Conservation (phyloP, 2,329 filamentous ascomycete genomes). For the Hymenoscyphus linearis region DNA sequence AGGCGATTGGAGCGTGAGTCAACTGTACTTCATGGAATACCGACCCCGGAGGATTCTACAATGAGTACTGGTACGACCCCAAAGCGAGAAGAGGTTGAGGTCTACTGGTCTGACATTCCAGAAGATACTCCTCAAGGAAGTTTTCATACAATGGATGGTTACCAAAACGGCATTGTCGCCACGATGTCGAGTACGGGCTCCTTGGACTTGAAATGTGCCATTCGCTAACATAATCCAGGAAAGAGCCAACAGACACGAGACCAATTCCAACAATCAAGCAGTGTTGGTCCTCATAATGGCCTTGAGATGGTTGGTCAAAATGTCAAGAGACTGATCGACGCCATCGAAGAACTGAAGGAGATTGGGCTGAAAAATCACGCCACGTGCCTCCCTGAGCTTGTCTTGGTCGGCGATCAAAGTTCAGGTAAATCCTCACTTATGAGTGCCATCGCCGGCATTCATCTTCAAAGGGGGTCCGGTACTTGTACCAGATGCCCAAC, state of each 20-base stretch:
- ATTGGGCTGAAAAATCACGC: conserved; percentile 65
- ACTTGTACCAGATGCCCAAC: conserved; percentile 79
- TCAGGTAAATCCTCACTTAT: conserved; percentile 71
- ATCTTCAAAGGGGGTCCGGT: conserved; percentile 63
- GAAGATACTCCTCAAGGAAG: conserved; percentile 4
- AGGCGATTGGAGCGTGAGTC: conserved; percentile 13
- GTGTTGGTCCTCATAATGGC: conserved; percentile 15
- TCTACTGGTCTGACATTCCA: conserved; percentile 9
- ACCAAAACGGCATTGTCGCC: neutral
- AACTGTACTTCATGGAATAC: conserved; percentile 10
- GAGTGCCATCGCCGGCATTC: conserved; percentile 62
- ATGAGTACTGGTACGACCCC: conserved; percentile 9
- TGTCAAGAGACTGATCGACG: conserved; percentile 60
- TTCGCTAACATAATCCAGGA: neutral
- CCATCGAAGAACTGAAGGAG: conserved; percentile 62
- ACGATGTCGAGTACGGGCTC: neutral
- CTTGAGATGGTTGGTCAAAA: conserved; percentile 53
- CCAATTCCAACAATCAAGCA: neutral
- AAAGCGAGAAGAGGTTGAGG: conserved; percentile 11
- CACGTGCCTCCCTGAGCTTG: conserved; percentile 69
- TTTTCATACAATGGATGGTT: neutral
- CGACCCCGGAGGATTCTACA: conserved; percentile 14
- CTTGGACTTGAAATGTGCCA: neutral
- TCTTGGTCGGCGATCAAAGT: conserved; percentile 79
- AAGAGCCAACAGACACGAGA: neutral